These are phyloP conservation scores for Gossypium mustelinum DNA, from an alignment of 345 rosid genomes.

Conservation along the genomic window DNA sequence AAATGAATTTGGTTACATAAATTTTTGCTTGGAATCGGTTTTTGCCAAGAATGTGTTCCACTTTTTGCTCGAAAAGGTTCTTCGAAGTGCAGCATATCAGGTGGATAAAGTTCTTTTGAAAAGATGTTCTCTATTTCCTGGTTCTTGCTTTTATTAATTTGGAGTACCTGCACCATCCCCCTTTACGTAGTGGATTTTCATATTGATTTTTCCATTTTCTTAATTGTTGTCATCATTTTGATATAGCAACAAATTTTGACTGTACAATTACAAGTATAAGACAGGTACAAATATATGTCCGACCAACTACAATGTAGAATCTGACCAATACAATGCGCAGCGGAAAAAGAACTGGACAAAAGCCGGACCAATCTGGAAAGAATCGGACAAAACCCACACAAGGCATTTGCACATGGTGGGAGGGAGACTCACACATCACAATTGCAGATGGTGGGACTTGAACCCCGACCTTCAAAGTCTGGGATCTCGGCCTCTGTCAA, in stretches of 20 bases:
- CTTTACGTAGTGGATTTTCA: not conserved
- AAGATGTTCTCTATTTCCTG: not conserved
- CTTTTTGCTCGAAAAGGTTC: constrained; percentile 74
- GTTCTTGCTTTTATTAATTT: constrained; percentile 2
- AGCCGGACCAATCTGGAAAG: no score
- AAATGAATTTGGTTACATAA: constrained; percentile 55
- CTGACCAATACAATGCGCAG: no score
- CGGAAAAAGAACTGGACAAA: no score
- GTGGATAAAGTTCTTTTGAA: constrained; percentile 26
- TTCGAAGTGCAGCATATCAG: constrained; percentile 84
- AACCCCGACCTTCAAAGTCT: no score
- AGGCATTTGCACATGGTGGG: no score
- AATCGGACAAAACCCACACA: no score
- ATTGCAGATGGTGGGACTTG: no score
- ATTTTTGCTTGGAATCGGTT: constrained; percentile 67
- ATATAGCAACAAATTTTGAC: not conserved
- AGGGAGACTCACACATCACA: no score
- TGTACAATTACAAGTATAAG: no score
- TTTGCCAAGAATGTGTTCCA: constrained; percentile 78
- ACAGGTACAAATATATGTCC: no score
- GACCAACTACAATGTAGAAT: no score
- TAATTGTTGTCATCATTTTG: not conserved
- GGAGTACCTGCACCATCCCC: not conserved
- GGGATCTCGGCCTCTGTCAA: no score
- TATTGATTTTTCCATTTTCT: not conserved